A percentile compares a stretch with the other conserved stretches of the same genome.
phyloP scores from a whole-genome alignment of 441 rosid species.

The Raphanus hybrid region DNA sequence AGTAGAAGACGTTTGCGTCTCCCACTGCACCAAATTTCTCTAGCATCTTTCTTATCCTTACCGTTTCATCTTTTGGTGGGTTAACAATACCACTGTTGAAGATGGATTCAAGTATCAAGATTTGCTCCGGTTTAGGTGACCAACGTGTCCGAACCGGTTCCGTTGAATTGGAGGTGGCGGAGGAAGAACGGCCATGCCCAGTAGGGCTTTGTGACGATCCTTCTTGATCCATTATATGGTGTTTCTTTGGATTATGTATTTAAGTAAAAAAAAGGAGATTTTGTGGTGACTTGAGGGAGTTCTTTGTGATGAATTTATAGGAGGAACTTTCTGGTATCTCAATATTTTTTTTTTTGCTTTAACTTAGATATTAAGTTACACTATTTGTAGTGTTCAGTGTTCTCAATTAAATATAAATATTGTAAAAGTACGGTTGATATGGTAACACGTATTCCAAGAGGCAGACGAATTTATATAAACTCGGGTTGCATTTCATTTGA shows the following conservation, averaged over 20 bases:
- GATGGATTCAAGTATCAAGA: slow-evolving; percentile 93
- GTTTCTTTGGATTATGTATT: not conserved
- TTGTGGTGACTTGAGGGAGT: slow-evolving; percentile 22
- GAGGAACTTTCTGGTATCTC: not conserved
- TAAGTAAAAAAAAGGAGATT: slow-evolving; percentile 2
- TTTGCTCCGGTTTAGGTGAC: slow-evolving; percentile 98
- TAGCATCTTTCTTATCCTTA: slow-evolving; percentile 80
- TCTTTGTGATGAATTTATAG: slow-evolving; percentile 26
- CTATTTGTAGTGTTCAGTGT: slow-evolving; percentile 21
- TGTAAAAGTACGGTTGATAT: slow-evolving; percentile 27
- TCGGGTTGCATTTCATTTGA: slow-evolving; percentile 9
- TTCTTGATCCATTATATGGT: slow-evolving; percentile 26
- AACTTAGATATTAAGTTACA: slow-evolving; percentile 36
- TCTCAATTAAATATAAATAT: slow-evolving; percentile 15
- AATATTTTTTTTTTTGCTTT: not conserved
- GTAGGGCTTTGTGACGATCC: slow-evolving; percentile 12
- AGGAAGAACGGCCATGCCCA: not conserved
- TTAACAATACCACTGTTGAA: slow-evolving; percentile 97
- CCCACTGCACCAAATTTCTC: slow-evolving; percentile 92
- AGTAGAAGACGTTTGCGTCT: slow-evolving; percentile 94
- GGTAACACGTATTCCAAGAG: slow-evolving; percentile 34
- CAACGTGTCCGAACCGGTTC: slow-evolving; percentile 55
- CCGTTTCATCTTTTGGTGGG: slow-evolving; percentile 95
- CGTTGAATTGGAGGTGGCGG: slow-evolving; percentile 19
- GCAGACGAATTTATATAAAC: not conserved